Conservation (phyloP, 805 yeast genomes). For the Candida khao-thaluensis region DNA sequence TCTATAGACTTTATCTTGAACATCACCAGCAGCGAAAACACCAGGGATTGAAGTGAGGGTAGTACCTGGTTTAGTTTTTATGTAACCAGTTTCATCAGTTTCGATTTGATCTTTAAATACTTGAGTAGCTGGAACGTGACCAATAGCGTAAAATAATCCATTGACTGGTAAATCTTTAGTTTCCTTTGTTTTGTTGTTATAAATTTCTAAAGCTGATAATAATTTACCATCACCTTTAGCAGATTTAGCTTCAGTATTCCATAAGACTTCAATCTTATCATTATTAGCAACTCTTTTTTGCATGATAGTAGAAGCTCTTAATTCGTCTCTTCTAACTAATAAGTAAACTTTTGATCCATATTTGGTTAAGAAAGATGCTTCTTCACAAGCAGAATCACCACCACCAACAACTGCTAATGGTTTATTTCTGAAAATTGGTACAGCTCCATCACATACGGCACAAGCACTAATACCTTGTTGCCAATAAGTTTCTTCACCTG, state of each 20-base stretch:
- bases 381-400: slow-evolving; percentile 99
- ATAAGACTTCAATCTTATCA: slow-evolving; percentile 88
- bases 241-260: slow-evolving; percentile 79
- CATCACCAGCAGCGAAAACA: slow-evolving; percentile 98
- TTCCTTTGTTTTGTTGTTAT: slow-evolving; percentile 72
- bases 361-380: slow-evolving; percentile 93
- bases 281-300: slow-evolving; percentile 84
- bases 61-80: slow-evolving; percentile 86
- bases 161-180: slow-evolving; percentile 69
- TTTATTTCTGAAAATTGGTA: slow-evolving; percentile 96
- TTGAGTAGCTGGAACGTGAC: slow-evolving; percentile 92
- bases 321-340: slow-evolving; percentile 88
- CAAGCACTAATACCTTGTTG: slow-evolving; percentile 99
- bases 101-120: slow-evolving; percentile 77
- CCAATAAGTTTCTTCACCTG: slow-evolving; percentile 99
- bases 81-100: slow-evolving; percentile 84
- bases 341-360: slow-evolving; percentile 95
- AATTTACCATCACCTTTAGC: slow-evolving; percentile 94
- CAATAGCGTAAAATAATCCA: slow-evolving; percentile 97
- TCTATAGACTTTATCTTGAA: slow-evolving; percentile 94
- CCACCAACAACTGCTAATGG: slow-evolving; percentile 98
- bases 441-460: slow-evolving; percentile 99
- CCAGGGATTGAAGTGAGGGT: slow-evolving; percentile 84
- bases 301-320: slow-evolving; percentile 97
- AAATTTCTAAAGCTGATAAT: slow-evolving; percentile 60